Conservation (phyloP, 2,329 filamentous ascomycete species). For the Epichloe brachyelytri region DNA sequence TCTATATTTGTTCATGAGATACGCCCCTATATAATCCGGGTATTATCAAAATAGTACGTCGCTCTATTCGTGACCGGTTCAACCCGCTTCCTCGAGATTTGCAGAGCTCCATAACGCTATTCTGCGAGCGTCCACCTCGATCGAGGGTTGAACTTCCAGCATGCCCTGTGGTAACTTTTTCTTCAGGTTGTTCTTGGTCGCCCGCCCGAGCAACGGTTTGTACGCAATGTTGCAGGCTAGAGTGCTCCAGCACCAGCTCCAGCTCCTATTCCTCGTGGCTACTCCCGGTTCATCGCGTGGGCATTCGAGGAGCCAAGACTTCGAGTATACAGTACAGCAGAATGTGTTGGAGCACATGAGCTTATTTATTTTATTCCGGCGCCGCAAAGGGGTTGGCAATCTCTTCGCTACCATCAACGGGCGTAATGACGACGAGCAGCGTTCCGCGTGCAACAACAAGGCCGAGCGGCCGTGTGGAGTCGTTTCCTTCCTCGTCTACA, state of each 20-base stretch:
- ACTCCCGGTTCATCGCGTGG: too few species aligned
- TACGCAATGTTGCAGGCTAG: not conserved
- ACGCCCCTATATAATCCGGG: not conserved
- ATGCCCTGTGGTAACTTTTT: too few species aligned
- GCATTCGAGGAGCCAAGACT: not conserved
- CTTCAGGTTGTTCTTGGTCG: too few species aligned
- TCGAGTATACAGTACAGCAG: not conserved
- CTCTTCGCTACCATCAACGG: conserved; percentile 86
- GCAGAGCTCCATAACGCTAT: not conserved
- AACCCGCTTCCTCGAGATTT: not conserved
- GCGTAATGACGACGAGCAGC: conserved; percentile 81
- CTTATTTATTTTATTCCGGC: conserved; percentile 17
- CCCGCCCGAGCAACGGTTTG: not conserved
- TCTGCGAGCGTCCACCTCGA: not conserved
- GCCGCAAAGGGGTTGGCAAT: conserved; percentile 89
- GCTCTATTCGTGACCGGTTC: not conserved
- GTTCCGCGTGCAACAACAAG: conserved; percentile 87
- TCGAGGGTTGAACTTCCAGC: not conserved
- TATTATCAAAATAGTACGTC: not conserved
- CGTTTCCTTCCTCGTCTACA: conserved; percentile 84
- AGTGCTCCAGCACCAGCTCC: too few species aligned
- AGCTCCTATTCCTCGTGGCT: too few species aligned
- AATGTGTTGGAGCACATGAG: not conserved
- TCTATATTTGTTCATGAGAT: not conserved
- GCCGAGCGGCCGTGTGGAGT: conserved; percentile 66